phyloP scores from a whole-genome alignment of 2,329 filamentous ascomycete genomes.

The Pseudogymnoascus sp. region DNA sequence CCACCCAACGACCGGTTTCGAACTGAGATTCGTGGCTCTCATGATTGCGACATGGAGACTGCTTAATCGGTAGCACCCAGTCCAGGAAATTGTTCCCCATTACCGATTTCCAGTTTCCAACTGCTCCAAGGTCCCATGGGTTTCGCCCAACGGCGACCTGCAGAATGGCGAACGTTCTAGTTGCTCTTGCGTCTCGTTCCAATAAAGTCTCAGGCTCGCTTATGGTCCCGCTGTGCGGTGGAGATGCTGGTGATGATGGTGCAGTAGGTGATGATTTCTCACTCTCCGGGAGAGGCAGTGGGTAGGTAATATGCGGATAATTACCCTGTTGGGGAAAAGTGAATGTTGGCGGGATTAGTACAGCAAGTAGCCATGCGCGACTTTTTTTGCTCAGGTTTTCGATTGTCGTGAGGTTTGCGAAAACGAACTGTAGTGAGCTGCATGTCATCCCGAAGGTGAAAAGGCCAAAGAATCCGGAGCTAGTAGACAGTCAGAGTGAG shows the following conservation, averaged over 20 bases:
- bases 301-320: constrained; percentile 12
- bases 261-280: constrained; percentile 6
- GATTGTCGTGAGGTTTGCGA: constrained; percentile 75
- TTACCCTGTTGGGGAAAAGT: constrained; percentile 21
- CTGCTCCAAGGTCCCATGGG: constrained; percentile 70
- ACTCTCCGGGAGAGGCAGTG: constrained; percentile 9
- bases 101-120: constrained; percentile 68
- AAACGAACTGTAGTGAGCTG: constrained; percentile 63
- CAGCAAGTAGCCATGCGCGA: constrained; percentile 65
- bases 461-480: constrained; percentile 65
- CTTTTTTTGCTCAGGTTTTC: constrained; percentile 61
- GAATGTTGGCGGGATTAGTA: constrained; percentile 54
- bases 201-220: constrained; percentile 17
- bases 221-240: not conserved
- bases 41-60: constrained; percentile 68
- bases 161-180: constrained; percentile 72
- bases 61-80: constrained; percentile 73
- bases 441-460: constrained; percentile 73
- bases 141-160: constrained; percentile 69
- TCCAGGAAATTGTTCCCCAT: constrained; percentile 68
- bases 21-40: constrained; percentile 61
- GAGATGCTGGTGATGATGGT: constrained; percentile 4
- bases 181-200: constrained; percentile 33
- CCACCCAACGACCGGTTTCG: constrained; percentile 56
- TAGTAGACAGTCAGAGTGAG: constrained; percentile 17